Evolutionary conservation across 202 grass and related monocot genomes (phyloP).

Genomic region (Musa balbisiana): DNA sequence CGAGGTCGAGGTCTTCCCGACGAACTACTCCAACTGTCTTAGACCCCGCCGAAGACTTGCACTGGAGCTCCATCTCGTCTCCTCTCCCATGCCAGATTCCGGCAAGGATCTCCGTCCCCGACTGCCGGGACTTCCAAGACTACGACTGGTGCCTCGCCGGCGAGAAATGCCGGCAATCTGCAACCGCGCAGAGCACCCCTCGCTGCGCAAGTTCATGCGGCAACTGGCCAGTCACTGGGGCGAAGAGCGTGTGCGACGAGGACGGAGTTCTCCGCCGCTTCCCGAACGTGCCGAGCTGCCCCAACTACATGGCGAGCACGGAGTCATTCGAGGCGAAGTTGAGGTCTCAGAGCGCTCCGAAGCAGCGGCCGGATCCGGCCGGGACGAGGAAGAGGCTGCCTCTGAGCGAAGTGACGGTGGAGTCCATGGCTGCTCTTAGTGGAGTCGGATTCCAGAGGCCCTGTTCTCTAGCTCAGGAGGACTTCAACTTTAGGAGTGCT

Average conservation of each 20-base stretch:
- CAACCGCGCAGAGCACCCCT: conserved; percentile 9
- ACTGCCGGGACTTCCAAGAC: conserved; percentile 34
- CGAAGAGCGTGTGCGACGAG: conserved; percentile 41
- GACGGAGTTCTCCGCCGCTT: conserved; percentile 4
- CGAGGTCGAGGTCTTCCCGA: conserved; percentile 46
- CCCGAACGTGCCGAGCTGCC: conserved; percentile 7
- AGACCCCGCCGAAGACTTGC: conserved; percentile 25
- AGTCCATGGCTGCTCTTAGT: not conserved
- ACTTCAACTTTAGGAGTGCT: conserved; percentile 4
- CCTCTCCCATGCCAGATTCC: conserved; percentile 28
- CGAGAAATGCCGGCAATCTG: conserved; percentile 31
- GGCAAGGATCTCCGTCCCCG: conserved; percentile 41
- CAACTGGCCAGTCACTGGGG: conserved; percentile 24
- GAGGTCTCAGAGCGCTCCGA: conserved; percentile 19
- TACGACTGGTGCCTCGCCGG: conserved; percentile 31
- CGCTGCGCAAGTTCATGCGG: conserved; percentile 8
- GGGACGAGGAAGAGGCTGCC: conserved; percentile 53
- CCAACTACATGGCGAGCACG: conserved; percentile 18
- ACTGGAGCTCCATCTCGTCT: conserved; percentile 32
- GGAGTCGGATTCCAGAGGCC: not conserved
- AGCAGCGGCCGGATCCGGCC: conserved; percentile 12
- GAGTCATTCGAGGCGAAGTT: conserved; percentile 11
- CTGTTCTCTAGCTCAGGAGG: not conserved
- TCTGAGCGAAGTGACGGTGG: conserved; percentile 53
- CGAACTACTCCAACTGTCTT: conserved; percentile 37